Evolutionary conservation across 805 yeast species (phyloP), one percentile per base, ranked within the genome.

Genomic region (Lipomyces anomalus): DNA sequence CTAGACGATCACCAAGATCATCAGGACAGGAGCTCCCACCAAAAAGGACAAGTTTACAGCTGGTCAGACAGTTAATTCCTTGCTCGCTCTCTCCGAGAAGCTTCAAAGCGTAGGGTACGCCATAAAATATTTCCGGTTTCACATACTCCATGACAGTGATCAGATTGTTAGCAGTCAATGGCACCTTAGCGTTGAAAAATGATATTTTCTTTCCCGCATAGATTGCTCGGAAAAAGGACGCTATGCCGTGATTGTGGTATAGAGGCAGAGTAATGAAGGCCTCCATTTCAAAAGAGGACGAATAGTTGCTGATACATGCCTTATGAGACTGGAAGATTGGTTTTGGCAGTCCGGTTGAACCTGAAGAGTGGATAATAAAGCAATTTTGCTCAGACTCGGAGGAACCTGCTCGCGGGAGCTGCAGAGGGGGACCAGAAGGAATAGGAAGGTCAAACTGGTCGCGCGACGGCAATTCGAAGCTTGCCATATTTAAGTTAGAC

Each of bases 91-190:
- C 47, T 13, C 30, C 43, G 22, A 46, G 43, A 5, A 43, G 40
- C 42, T 43, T 46, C 17, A 46, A 40, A 11, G 48, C 47, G 35
- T 46, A 46, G 21, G 50, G 50, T n/a, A 46, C 50, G 6, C 47
- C 47, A 21, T 43, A 46, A 22, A 43, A 46, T 4, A 43, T 22
- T 22, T 46, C 47, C 2, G 43, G 44, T 23, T 29, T 16, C 7
- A 28, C 33, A 13, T 22, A 18, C 9, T 22, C n/a, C 41, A 46
- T 37, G n/a, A 40, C 41, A n/a, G 33, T 13, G n/a, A 36, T 35
- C 4, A 46, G 41, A 17, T 37, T 43, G 6, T 39, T 3, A 4
- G 38, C 41, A 9, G 50, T 46, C 26, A 46, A 36, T 2, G 50
- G 50, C 9, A 43, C 22, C 13, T 21, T 33, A 22, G 22, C 29